Evolutionary conservation across 2,329 filamentous ascomycete species (phyloP), one percentile per base, ranked within the genome.

Genomic region (Colletotrichum orbiculare): DNA sequence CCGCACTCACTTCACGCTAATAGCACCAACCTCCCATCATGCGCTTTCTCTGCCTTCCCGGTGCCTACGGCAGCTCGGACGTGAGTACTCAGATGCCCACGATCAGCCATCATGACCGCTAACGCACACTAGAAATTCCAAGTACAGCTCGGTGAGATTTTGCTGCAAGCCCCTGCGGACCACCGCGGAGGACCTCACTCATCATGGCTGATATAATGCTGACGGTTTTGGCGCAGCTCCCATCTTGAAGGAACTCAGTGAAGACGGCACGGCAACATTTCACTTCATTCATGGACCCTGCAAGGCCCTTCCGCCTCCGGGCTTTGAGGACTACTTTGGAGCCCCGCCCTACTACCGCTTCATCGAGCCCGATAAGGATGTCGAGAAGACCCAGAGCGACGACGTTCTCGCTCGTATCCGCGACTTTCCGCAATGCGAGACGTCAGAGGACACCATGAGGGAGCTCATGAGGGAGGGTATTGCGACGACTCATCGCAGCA

Each of bases 301-400:
- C 69, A 76, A 79, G 48, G 83, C 82, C 2, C 74, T 76, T 1
- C 84, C 85, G 5, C 85, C 85, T 0, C 72, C 80, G 15, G 85
- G 85, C 0, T 88, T 86, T 62, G 83, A 85, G 60, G 79, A 85
- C 50, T 88, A 85, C 73, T 88, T 87, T 71, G 85, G 85, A 12
- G 77, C 79, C 6, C 82, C 82, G 0, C 85, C 85, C 8, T 82
- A 86, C 68, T 87, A 80, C 72, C 82, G 85, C 37, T 87, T 87
- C 73, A 84, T 87, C 63, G 81, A 85, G 67, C 79, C 81, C 4
- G 79, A 81, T 47, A 78, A 82, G 38, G 78, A 78, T 54, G 78
- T 82, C 35, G 80, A 80, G 61, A 74, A 78, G 42, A 74, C 74
- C 6, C 70, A 77, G 12, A 73, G 82, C 9, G 81, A 82, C 50